Percentiles rank a stretch among this genome's conserved stretches.
Evolutionary conservation across 352 stramenopile genomes (phyloP).

Genomic region (Lagenidium giganteum): DNA sequence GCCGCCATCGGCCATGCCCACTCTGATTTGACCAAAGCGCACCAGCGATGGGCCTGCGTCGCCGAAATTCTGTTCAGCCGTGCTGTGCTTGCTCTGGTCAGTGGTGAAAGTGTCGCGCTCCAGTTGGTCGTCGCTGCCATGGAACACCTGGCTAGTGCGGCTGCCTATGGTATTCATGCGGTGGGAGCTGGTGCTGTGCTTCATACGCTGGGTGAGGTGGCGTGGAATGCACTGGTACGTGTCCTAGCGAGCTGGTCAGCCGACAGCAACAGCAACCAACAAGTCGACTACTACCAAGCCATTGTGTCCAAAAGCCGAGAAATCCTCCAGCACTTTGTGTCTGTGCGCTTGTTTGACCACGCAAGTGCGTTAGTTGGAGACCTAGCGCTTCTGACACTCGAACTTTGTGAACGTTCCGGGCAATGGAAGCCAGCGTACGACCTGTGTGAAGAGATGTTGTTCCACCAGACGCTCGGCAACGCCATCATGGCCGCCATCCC

Average conservation of each 20-base stretch:
- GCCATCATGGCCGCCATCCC: conserved; percentile 6
- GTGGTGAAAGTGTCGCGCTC: conserved; percentile 31
- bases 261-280: conserved; percentile 7
- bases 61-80: conserved; percentile 54
- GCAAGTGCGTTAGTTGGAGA: conserved; percentile 31
- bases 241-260: no score
- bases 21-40: conserved; percentile 10
- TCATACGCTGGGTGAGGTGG: conserved; percentile 44
- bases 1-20: conserved; percentile 9
- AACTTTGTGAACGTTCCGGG: conserved; percentile 30
- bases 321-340: no score
- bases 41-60: conserved; percentile 33
- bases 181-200: conserved; percentile 21
- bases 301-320: no score
- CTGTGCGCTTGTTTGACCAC: conserved; percentile 20
- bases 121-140: conserved; percentile 50
- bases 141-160: conserved; percentile 43
- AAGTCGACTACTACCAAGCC: conserved; percentile 13
- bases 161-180: conserved; percentile 30
- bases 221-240: conserved; percentile 84
- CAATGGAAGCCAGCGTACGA: conserved; percentile 2
- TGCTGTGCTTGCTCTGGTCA: conserved; percentile 40
- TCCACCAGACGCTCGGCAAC: no score
- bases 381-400: conserved; percentile 49
- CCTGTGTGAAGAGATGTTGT: no score